Evolutionary conservation across 257 asterid genomes (phyloP), one percentile per base, ranked within the genome.

Genomic region (Solanum pimpinellifolium): DNA sequence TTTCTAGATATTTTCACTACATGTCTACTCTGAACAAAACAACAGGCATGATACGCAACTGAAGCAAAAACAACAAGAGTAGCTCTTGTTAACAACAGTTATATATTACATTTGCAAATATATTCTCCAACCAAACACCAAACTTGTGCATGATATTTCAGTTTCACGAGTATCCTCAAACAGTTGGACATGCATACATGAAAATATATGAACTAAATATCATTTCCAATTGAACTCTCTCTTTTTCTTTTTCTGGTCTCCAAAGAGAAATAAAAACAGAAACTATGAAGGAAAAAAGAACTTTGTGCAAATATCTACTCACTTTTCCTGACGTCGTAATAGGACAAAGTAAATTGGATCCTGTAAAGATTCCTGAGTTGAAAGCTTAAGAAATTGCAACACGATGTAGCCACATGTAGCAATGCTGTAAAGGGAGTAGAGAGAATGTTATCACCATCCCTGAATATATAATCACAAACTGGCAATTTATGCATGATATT

Each of bases 281-380:
- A 76, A 76, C 23, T 5, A n/a, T 76, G 60, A 76, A 42, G 14
- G 11, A n/a, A 23, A 42, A 42, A 42, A 42, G 35, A 41, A n/a
- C 12, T 76, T 76, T 76, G 35, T 12, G 60, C 83, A 76, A 41
- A 42, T 82, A 59, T 46, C 37, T 15, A 88, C 97, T 93, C 88
- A 95, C 99, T 86, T 93, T 83, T 90, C 90, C 89, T 82, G 91
- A 29, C 66, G 92, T 72, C 90, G 91, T 37, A 90, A 88, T 91
- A 96, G 88, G 86, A 96, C 97, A 90, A 90, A 94, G 93, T 93
- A 96, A 76, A 94, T 87, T 73, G 98, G 98, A 90, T 96, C 98
- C 83, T 93, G 92, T 27, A 72, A 62, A 78, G 96, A 93, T 90
- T 94, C 98, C 74, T 92, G 92, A 86, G 95, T 91, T 89, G 97